Base-by-base conservation (phyloP, 2,329 filamentous ascomycete species). In the Stagonosporopsis chrysanthemi region DNA sequence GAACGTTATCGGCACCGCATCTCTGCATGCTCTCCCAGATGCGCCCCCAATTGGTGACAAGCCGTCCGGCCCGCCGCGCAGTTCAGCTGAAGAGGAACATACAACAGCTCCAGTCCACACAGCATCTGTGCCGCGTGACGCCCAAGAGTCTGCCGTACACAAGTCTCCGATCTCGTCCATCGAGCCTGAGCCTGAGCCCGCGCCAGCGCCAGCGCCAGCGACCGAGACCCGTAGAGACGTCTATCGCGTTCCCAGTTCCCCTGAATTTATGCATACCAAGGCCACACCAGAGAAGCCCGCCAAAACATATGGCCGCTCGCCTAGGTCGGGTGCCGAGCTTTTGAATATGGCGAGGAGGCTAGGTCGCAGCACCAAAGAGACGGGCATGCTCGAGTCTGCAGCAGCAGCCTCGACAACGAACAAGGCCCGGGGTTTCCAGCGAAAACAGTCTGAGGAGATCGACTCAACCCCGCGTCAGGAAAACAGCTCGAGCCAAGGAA, bases 241-340 rank as follows among this genome's bases (percentile, higher is more conserved):
- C n/a, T 67, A 66, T 36, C 58, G 63, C 4, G 49, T 64, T 1
- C 58, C 65, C 9, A 58, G 56, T 35, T 67, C 67, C 4, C 65
- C 65, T 3, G 61, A 65, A 2, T 60, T 63, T 24, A 41, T 65
- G 31, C 41, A 47, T 14, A 38, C 43, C n/a, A 55, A 56, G 8
- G 17, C 35, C 28, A 60, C 52, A 19, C 38, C 54, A 15, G 48
- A 48, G 19, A 67, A 63, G 45, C 40, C 28, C 17, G 45, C 31
- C 7, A 58, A 26, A 22, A 69, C 62, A 4, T 68, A 68, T 39
- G 56, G 56, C 22, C 62, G 55, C 26, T 60, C 53, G 22, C 57
- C 64, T 9, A 57, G 51, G 6, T 60, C 55, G 26, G 60, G 59
- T 12, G 40, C 56, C 9, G 41, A 54, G 36, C 35, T 62, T 6